phyloP scores from a whole-genome alignment of 805 yeast species.

The Ogataea populi-albae region DNA sequence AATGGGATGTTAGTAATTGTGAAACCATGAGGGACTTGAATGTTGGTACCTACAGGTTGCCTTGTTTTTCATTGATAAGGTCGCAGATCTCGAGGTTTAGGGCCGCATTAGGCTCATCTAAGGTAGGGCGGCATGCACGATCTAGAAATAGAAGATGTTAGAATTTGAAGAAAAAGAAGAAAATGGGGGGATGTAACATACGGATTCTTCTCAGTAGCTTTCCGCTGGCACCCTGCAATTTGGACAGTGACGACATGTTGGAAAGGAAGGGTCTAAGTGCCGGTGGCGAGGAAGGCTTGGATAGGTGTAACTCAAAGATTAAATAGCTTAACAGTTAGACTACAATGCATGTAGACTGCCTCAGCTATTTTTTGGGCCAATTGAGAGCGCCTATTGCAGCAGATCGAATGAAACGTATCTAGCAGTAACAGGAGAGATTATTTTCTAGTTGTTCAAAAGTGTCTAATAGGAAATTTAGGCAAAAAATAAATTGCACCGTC shows the following conservation, averaged over 20 bases:
- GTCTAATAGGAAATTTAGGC: no score
- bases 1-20: conserved; percentile 6
- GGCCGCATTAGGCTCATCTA: conserved; percentile 83
- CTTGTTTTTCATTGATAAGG: conserved; percentile 88
- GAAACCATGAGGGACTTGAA: conserved; percentile 5
- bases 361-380: no score
- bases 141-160: conserved; percentile 36
- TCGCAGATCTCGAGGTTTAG: conserved; percentile 92
- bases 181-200: conserved; percentile 17
- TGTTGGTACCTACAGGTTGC: conserved; percentile 43
- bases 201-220: conserved; percentile 37
- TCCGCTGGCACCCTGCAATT: conserved; percentile 36
- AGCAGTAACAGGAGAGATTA: no score
- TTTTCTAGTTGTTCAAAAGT: no score
- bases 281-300: no score
- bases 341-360: no score
- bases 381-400: no score
- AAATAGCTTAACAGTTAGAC: no score
- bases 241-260: conserved; percentile 33
- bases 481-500: no score
- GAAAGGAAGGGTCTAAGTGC: no score
- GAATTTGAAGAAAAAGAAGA: not conserved
- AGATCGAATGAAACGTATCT: no score
- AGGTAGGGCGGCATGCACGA: conserved; percentile 83
- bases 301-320: no score